Evolutionary conservation across 345 rosid species (phyloP), one percentile per base, ranked within the genome.

Genomic region (Salix suchowensis): DNA sequence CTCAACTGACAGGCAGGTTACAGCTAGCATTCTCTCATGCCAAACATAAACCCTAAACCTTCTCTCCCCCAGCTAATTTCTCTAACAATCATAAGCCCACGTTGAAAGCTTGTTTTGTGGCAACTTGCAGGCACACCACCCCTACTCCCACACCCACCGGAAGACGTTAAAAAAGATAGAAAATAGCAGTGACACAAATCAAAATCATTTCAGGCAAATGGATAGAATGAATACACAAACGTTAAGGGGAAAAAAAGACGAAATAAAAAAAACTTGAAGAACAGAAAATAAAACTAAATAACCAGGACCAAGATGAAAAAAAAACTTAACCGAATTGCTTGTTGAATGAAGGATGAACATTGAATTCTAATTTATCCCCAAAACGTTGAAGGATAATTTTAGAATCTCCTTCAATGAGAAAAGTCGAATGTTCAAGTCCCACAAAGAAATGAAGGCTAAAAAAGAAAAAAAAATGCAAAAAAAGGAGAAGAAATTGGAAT

Each of bases 1-100:
- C 94, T 88, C 83, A 82, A 84, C 91, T 88, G 98, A 94, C 98
- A 94, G 96, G 73, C 87, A 74, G 89, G 84, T 85, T 89, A 89
- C 98, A 94, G 97, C 98, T 92, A 89, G 89, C 92, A 83, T 69
- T 71, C 75, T 82, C 77, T 81, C 91, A 88, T 81, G 91, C 84
- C 77, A 83, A 82, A 74, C 83, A 84, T 67, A 88, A 86, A 86
- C 88, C 88, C 87, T 86, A 86, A 87, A 71, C 77, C 79, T 82
- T 75, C 76, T 77, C 79, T 74, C 79, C 55, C 55, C 79, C 75
- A 50, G 74, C 39, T 77, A 73, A 67, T 65, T 70, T 71, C 66
- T 37, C 44, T 61, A 65, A 79, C 86, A 81, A 81, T 85, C 85
- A 85, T 85, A 76, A 77, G 78, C 86, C 77, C 88, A 85, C 86